phyloP scores from a whole-genome alignment of 805 yeast species.

The Starmera caribaea region DNA sequence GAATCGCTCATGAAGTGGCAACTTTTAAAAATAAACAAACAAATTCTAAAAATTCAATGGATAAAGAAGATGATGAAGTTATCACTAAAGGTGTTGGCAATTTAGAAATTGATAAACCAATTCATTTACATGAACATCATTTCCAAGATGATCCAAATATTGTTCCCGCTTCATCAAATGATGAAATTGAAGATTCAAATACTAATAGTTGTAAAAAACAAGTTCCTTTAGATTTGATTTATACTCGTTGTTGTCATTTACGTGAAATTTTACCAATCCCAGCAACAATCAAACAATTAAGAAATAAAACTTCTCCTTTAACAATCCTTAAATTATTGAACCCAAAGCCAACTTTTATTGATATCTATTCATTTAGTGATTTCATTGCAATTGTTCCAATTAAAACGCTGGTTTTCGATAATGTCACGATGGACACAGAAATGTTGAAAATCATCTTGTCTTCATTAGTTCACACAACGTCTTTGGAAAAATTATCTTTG shows the following conservation, averaged over 20 bases:
- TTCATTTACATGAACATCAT: conserved; percentile 50
- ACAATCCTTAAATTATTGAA: conserved; percentile 65
- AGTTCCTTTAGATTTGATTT: conserved; percentile 49
- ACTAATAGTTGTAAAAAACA: conserved; percentile 6
- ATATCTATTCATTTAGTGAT: conserved; percentile 80
- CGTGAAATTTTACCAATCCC: conserved; percentile 90
- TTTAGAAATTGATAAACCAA: conserved; percentile 62
- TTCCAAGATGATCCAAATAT: conserved; percentile 24
- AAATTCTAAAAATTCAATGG: conserved; percentile 4
- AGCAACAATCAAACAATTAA: conserved; percentile 73
- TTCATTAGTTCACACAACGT: conserved; percentile 56
- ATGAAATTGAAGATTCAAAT: conserved; percentile 7
- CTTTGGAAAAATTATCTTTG: conserved; percentile 63
- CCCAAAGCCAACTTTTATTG: conserved; percentile 86
- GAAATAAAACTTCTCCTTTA: conserved; percentile 68
- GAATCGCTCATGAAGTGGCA: conserved; percentile 58
- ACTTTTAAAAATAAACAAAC: conserved; percentile 25
- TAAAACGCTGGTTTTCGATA: conserved; percentile 66
- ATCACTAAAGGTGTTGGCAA: conserved; percentile 13
- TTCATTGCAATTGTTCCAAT: conserved; percentile 82
- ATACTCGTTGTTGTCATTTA: conserved; percentile 88
- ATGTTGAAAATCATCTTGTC: conserved; percentile 70
- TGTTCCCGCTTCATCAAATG: conserved; percentile 5
- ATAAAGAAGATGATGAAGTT: conserved; percentile 13
- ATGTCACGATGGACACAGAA: conserved; percentile 60